Evolutionary conservation across 2,329 filamentous ascomycete genomes (phyloP).

Genomic region (Hypoxylon sp.): DNA sequence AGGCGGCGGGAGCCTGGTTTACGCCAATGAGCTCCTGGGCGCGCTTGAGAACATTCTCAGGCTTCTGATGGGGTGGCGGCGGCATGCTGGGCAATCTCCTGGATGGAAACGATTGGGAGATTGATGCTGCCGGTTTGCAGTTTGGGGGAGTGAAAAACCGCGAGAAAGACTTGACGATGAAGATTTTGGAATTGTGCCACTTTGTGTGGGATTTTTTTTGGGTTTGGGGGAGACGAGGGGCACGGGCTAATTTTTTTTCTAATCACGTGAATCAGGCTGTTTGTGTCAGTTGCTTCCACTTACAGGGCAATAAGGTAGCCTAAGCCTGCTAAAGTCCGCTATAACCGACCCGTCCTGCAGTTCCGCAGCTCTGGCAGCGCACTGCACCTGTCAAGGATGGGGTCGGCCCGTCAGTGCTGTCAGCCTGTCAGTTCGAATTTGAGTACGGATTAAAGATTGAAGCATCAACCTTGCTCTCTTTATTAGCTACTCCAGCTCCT

Average conservation of each 20-base stretch:
- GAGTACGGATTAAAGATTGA: too few relatives aligned
- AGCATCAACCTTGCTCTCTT: too few relatives aligned
- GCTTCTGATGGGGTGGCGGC: conserved; percentile 95
- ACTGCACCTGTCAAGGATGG: too few relatives aligned
- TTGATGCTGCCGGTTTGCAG: conserved; percentile 38
- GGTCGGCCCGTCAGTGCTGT: too few relatives aligned
- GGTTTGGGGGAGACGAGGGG: conserved; percentile 41
- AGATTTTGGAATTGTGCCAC: conserved; percentile 47
- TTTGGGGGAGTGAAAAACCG: conserved; percentile 29
- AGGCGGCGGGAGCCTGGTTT: conserved; percentile 87
- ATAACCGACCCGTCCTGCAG: too few relatives aligned
- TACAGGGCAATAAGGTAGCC: not conserved
- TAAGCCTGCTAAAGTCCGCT: not conserved
- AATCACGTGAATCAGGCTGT: too few relatives aligned
- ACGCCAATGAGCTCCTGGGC: conserved; percentile 99
- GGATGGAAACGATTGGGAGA: conserved; percentile 40
- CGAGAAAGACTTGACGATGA: conserved; percentile 34
- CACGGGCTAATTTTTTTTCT: conserved; percentile 40
- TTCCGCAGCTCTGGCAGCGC: too few relatives aligned
- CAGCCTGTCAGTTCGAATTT: too few relatives aligned
- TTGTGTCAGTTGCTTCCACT: too few relatives aligned
- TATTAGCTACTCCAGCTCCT: too few relatives aligned
- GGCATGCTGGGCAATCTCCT: conserved; percentile 65
- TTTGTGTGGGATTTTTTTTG: conserved; percentile 46
- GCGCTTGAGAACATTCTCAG: conserved; percentile 98